Conservation (phyloP, 805 yeast genomes). For the Candida oleophila region DNA sequence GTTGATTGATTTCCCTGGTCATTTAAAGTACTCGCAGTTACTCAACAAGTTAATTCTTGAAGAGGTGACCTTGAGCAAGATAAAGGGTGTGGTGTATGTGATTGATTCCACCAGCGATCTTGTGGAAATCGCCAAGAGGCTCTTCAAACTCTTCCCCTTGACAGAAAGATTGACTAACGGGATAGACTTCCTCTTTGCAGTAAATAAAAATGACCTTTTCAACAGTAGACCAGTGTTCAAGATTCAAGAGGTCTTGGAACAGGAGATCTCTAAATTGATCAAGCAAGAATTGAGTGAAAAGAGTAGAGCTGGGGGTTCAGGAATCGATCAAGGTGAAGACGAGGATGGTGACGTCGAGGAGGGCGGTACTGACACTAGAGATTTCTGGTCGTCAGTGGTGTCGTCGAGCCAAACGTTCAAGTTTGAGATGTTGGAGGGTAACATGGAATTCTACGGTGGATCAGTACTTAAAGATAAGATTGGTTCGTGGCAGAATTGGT, state of each 20-base stretch:
- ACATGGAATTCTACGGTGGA: conserved; percentile 69
- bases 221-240: conserved; percentile 71
- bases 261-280: conserved; percentile 59
- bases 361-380: conserved; percentile 28
- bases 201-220: conserved; percentile 85
- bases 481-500: conserved; percentile 72
- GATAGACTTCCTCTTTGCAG: conserved; percentile 70
- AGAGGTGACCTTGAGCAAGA: conserved; percentile 33
- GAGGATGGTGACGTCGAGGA: conserved; percentile 45
- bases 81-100: conserved; percentile 71
- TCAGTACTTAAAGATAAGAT: conserved; percentile 60
- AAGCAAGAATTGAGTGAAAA: conserved; percentile 37
- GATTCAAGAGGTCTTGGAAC: conserved; percentile 58
- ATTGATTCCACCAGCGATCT: conserved; percentile 66
- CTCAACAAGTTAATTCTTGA: conserved; percentile 49
- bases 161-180: conserved; percentile 71
- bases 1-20: conserved; percentile 88
- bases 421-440: conserved; percentile 71
- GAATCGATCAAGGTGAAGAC: conserved; percentile 41
- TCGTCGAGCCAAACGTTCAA: conserved; percentile 43
- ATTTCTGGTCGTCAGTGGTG: conserved; percentile 44
- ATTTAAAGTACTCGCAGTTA: conserved; percentile 64
- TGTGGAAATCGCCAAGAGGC: conserved; percentile 51
- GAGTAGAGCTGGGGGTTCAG: conserved; percentile 29
- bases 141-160: conserved; percentile 56